Conservation (phyloP, 1,284 basidiomycete species). For the Tylopilus sp. region DNA sequence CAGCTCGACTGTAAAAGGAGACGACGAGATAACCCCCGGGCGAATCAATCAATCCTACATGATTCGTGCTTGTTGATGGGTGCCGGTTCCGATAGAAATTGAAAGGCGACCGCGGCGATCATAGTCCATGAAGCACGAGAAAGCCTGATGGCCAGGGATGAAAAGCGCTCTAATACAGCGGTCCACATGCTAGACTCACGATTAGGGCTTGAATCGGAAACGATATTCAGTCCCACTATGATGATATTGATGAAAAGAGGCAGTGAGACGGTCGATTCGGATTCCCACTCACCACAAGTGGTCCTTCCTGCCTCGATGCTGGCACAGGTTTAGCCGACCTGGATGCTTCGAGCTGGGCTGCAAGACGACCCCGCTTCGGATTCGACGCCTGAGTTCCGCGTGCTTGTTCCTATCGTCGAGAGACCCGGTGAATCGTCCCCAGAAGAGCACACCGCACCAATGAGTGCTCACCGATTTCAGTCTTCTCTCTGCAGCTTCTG, state of each 20-base stretch:
- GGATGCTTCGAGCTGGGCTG: conserved; percentile 49
- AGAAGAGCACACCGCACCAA: conserved; percentile 10
- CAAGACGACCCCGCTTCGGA: conserved; percentile 60
- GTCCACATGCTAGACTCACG: conserved; percentile 25
- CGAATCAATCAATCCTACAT: conserved; percentile 32
- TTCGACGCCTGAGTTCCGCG: conserved; percentile 58
- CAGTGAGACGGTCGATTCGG: conserved; percentile 17
- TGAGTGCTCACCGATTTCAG: conserved; percentile 50
- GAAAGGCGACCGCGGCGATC: conserved; percentile 32
- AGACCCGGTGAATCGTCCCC: conserved; percentile 19
- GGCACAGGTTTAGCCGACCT: conserved; percentile 46
- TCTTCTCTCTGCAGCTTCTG: conserved; percentile 66
- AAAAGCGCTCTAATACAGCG: conserved; percentile 15
- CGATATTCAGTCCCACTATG: conserved; percentile 31
- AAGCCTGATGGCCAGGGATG: conserved; percentile 33
- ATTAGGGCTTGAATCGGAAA: conserved; percentile 21
- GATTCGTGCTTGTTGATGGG: conserved; percentile 20
- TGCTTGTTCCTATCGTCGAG: conserved; percentile 43
- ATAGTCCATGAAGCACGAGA: conserved; percentile 33
- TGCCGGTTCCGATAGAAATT: conserved; percentile 34
- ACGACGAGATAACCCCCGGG: conserved; percentile 29
- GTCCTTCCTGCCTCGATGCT: conserved; percentile 49
- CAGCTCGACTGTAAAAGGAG: conserved; percentile 15
- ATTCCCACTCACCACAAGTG: conserved; percentile 53
- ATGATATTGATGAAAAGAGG: conserved; percentile 28